Evolutionary conservation across 2,329 filamentous ascomycete genomes (phyloP), one percentile per base, ranked within the genome.

Genomic region (Aureobasidium lini): DNA sequence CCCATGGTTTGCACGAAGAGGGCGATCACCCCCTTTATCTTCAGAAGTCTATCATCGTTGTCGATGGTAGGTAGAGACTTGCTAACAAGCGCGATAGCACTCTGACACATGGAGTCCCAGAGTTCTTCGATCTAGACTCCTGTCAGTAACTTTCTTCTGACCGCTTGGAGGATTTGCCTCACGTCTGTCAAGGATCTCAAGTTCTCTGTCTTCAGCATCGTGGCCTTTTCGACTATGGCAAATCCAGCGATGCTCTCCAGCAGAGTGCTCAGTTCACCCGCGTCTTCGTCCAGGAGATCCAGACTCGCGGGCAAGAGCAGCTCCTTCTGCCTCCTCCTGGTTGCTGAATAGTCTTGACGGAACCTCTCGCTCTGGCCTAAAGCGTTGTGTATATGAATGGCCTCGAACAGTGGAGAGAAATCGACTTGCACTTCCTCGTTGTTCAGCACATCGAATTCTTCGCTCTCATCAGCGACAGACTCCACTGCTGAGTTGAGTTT

Each of bases 1-100:
- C 96, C 90, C 93, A 99, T 96, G 1, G 94, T 97, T 70, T 99
- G 90, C 67, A 97, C 95, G 71, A 99, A 99, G 13, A 99, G 79
- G 4, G 92, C 89, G 68, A 97, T 86, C 29, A 95, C 84, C 47
- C 90, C 90, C 73, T 99, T 99, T 68, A 96, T 92, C 71, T 94
- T 95, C n/a, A 97, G 78, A 37, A 99, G 77, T 31, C 88, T 84
- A 70, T 97, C 92, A 11, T 94, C 91, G 70, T 95, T 94, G 61
- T 85, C 85, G n/a, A 99, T 84, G 42, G 86, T 84, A 52, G 83
- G 81, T 4, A 99, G 77, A 0, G 90, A 87, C 65, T 87, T 89
- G 0, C 87, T 86, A 63, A 95, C 95, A 49, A 97, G 78, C 8
- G 81, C 82, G 65, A 97, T 90, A 0, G 90, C 87, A 46, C 87